Conservation (phyloP, 2,329 filamentous ascomycete genomes). For the Trichophyton schoenleinii region DNA sequence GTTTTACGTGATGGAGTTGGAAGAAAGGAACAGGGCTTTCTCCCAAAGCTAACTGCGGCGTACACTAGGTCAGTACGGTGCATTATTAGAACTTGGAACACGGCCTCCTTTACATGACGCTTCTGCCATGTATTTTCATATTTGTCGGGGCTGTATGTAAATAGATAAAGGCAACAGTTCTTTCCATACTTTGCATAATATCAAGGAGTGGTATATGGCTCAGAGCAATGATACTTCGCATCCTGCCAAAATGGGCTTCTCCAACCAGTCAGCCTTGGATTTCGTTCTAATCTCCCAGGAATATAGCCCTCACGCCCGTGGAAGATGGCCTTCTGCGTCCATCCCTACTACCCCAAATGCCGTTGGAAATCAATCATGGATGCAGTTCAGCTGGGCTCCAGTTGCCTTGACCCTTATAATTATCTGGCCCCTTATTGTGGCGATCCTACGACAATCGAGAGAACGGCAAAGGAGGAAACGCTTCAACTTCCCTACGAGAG, state of each 20-base stretch:
- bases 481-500: constrained; percentile 33
- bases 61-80: background rate
- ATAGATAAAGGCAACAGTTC: background rate
- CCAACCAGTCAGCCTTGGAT: background rate
- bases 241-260: background rate
- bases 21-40: background rate
- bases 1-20: background rate
- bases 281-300: background rate
- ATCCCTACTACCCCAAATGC: background rate
- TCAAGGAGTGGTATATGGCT: background rate
- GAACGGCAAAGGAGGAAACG: constrained; percentile 18
- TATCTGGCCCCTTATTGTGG: background rate
- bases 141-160: background rate
- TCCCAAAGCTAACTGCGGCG: background rate
- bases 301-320: background rate
- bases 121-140: background rate
- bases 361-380: background rate
- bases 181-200: background rate
- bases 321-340: background rate
- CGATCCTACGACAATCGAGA: background rate
- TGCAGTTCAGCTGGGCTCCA: background rate
- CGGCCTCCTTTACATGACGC: background rate
- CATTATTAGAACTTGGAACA: background rate
- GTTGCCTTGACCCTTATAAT: background rate
- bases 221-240: background rate